A percentile compares a stretch with the other conserved stretches of the same genome.
phyloP scores from a whole-genome alignment of 2,329 filamentous ascomycete genomes.

The Coniochaeta prunicola region DNA sequence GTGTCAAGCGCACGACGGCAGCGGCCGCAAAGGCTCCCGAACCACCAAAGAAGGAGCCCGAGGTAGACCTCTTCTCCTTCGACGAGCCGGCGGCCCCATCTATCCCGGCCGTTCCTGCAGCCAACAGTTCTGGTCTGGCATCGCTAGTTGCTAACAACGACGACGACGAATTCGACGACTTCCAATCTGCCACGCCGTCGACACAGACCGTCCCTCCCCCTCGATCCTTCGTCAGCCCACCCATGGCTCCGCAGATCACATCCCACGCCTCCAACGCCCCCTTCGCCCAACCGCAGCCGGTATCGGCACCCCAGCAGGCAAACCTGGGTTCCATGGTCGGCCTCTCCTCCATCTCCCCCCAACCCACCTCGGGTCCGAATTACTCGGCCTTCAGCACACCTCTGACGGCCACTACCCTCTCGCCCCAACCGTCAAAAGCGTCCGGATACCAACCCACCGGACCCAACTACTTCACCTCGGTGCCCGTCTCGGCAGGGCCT shows the following conservation, averaged over 20 bases:
- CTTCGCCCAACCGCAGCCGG: conserved; percentile 75
- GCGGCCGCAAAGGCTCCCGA: conserved; percentile 48
- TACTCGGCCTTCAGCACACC: conserved; percentile 56
- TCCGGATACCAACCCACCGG: conserved; percentile 66
- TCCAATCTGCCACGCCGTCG: conserved; percentile 75
- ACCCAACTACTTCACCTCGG: conserved; percentile 93
- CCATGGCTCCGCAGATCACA: conserved; percentile 37
- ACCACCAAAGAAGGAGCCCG: conserved; percentile 77
- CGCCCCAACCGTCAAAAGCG: conserved; percentile 43
- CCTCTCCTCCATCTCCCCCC: conserved; percentile 73
- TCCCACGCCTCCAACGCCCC: conserved; percentile 53
- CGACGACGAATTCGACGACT: conserved; percentile 96
- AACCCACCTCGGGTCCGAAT: conserved; percentile 51
- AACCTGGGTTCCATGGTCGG: conserved; percentile 74
- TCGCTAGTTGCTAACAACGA: conserved; percentile 49
- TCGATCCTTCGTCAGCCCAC: conserved; percentile 31
- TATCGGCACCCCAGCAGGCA: conserved; percentile 74
- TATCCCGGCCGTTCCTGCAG: conserved; percentile 33
- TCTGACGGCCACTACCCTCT: conserved; percentile 27
- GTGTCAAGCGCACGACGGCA: conserved; percentile 36
- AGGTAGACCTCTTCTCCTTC: conserved; percentile 87
- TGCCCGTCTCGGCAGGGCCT: conserved; percentile 36
- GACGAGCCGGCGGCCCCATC: conserved; percentile 62
- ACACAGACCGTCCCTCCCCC: conserved; percentile 36
- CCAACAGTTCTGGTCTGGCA: conserved; percentile 39